A percentile compares a stretch with the other conserved stretches of the same genome.
These are phyloP conservation scores for Talaromyces sp. DNA, from an alignment of 2,329 filamentous ascomycete species.

Conservation along the genomic window DNA sequence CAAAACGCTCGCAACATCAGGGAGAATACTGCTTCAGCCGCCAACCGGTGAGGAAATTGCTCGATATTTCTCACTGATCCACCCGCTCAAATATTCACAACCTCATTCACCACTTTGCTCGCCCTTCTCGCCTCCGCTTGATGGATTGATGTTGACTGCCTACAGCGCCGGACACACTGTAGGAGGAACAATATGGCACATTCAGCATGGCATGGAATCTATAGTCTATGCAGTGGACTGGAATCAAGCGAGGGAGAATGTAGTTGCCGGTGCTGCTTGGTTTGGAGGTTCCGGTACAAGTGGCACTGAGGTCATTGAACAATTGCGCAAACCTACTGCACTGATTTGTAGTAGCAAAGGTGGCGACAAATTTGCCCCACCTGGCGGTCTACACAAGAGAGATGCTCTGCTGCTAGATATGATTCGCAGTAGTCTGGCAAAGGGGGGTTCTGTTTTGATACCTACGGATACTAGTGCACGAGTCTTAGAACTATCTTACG, in stretches of 20 bases:
- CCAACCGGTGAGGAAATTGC: slow-evolving; percentile 87
- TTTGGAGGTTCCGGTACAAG: slow-evolving; percentile 75
- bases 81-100: slow-evolving; percentile 93
- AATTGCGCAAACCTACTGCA: slow-evolving; percentile 87
- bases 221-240: slow-evolving; percentile 97
- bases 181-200: slow-evolving; percentile 97
- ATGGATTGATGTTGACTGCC: slow-evolving; percentile 89
- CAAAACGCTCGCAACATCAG: slow-evolving; percentile 26
- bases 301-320: slow-evolving; percentile 87
- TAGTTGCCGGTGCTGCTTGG: slow-evolving; percentile 90
- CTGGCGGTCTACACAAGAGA: slow-evolving; percentile 71
- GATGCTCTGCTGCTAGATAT: slow-evolving; percentile 83
- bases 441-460: slow-evolving; percentile 86
- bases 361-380: slow-evolving; percentile 65
- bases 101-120: slow-evolving; percentile 86
- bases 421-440: slow-evolving; percentile 71
- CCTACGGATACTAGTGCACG: slow-evolving; percentile 94
- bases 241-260: slow-evolving; percentile 96
- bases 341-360: slow-evolving; percentile 88
- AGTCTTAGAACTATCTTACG: slow-evolving; percentile 84
- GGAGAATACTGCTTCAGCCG: slow-evolving; percentile 58
- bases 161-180: slow-evolving; percentile 96
- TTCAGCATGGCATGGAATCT: slow-evolving; percentile 92
- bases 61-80: slow-evolving; percentile 84
- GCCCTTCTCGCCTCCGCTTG: slow-evolving; percentile 81